Percentiles rank a stretch among this genome's conserved stretches.
Conservation (phyloP, 257 asterid genomes). For the Anisodus tanguticus region DNA sequence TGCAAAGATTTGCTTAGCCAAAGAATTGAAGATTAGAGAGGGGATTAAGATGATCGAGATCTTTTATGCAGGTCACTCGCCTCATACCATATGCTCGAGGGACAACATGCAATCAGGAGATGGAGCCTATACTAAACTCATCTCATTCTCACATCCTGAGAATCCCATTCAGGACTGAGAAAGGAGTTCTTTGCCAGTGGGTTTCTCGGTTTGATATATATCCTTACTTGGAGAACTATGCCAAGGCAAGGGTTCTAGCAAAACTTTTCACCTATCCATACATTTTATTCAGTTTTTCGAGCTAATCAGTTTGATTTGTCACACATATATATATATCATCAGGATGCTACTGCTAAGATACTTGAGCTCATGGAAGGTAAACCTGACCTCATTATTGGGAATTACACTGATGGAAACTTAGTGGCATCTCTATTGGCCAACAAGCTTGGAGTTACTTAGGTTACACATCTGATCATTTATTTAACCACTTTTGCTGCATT, state of each 20-base stretch:
- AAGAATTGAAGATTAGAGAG: not conserved
- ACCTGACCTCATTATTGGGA: constrained; percentile 85
- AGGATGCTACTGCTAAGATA: constrained; percentile 77
- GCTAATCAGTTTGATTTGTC: constrained; percentile 16
- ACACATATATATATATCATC: not conserved
- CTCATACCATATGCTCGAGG: constrained; percentile 82
- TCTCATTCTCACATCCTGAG: constrained; percentile 69
- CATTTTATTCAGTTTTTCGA: not conserved
- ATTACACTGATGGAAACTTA: constrained; percentile 86
- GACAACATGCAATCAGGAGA: constrained; percentile 71
- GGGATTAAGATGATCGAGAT: constrained; percentile 16
- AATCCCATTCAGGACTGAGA: constrained; percentile 69
- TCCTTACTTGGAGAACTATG: constrained; percentile 73
- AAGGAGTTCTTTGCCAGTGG: constrained; percentile 77
- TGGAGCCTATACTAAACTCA: constrained; percentile 71
- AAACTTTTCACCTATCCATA: not conserved
- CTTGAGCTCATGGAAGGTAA: constrained; percentile 75
- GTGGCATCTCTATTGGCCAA: constrained; percentile 79
- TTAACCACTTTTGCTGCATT: not conserved
- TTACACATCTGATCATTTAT: constrained; percentile 15
- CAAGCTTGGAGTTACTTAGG: constrained; percentile 84
- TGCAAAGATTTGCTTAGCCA: not conserved
- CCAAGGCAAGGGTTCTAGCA: constrained; percentile 46
- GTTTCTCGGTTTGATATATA: constrained; percentile 79
- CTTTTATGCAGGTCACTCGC: constrained; percentile 63